A percentile compares a stretch with the other conserved stretches of the same genome.
These are phyloP conservation scores for Aspergillus ustus DNA, from an alignment of 2,329 filamentous ascomycete species.

Conservation along the genomic window DNA sequence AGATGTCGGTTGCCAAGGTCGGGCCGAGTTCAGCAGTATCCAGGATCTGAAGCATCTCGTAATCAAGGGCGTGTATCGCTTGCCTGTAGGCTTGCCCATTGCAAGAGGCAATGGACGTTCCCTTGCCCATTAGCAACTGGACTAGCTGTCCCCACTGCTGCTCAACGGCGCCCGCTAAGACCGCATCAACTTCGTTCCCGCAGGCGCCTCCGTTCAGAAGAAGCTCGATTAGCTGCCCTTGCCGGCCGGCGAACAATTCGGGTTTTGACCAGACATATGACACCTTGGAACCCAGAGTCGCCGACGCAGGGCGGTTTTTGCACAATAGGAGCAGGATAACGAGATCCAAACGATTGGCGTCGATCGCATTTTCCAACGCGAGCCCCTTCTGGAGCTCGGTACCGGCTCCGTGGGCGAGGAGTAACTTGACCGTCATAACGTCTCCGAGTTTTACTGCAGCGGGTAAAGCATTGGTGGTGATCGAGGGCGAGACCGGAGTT, in stretches of 20 bases:
- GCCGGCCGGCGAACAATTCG: background rate
- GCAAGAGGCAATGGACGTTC: background rate
- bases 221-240: background rate
- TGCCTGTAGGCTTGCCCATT: background rate
- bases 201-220: background rate
- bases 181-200: background rate
- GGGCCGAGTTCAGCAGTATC: background rate
- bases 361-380: background rate
- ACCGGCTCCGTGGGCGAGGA: background rate
- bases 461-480: background rate
- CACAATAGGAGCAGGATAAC: background rate
- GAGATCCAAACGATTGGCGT: background rate
- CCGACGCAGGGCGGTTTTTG: background rate
- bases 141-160: background rate
- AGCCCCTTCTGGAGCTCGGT: background rate
- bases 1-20: background rate
- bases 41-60: background rate
- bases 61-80: background rate
- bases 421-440: background rate
- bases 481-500: background rate
- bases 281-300: background rate
- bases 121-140: background rate
- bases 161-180: background rate
- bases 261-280: background rate
- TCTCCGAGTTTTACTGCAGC: background rate